Base-by-base conservation (phyloP, 768 basidiomycete genomes). In the Inosperma sp. region DNA sequence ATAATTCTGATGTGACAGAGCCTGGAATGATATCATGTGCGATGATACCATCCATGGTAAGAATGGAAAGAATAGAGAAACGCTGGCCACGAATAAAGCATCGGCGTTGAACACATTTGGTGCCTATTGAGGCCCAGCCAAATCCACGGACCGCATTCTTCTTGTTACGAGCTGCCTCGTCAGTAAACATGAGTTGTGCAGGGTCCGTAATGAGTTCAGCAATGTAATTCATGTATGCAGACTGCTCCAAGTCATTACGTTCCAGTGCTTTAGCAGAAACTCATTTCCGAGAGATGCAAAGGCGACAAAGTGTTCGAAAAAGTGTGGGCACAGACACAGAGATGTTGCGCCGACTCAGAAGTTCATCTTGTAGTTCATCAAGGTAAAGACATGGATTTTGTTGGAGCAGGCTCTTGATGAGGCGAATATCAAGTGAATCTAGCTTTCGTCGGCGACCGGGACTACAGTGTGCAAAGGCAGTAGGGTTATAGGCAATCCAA, bases 41-140 rank as follows among this genome's bases (percentile, higher is more conserved):
- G 19, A 59, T 59, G 31, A 59, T 59, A 3, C 53, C 55, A 34
- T 59, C 52, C 12, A 59, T 16, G 4, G 52, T 52, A 21, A 59
- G 49, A 22, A 52, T 43, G 5, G 52, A 52, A 2, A 59, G 31
- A 27, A 59, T 59, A 9, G 58, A 56, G 30, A 48, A 53, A 7
- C 41, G 16, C 19, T 59, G 52, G 7, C 52, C 54, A 13, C 52
- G 42, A 30, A 59, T 42, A 51, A 59, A 59, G 33, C 39, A 55
- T 7, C 45, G 16, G 17, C 52, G 19, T 40, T 53, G 52, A 8
- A 39, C 2, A 16, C 55, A 53, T 8, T 49, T 26, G 16, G 1
- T 25, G 4, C 49, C 57, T 35, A 23, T 51, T 1, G 51, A 21
- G 10, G 49, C 47, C 57, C 55, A 56, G 19, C 57, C 55, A 5